These are phyloP conservation scores for Heterobasidion occidentale DNA, from an alignment of 1,284 basidiomycete genomes.

Conservation along the genomic window DNA sequence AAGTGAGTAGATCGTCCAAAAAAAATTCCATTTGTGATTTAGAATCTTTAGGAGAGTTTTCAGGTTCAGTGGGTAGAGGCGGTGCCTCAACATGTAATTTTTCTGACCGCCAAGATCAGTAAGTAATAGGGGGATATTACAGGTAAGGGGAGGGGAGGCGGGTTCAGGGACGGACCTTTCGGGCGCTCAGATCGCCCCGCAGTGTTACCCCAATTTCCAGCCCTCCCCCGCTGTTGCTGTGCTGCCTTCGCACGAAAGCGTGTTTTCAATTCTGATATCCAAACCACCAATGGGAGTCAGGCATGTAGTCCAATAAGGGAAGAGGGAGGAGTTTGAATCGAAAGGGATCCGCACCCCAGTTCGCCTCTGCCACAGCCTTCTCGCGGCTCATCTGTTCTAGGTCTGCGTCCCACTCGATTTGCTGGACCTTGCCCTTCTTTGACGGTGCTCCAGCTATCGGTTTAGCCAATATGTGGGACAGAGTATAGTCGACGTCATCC, in stretches of 20 bases:
- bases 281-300: too few relatives aligned
- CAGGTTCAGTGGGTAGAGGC: conserved; percentile 35
- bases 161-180: conserved; percentile 10
- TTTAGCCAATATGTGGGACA: conserved; percentile 40
- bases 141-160: too few relatives aligned
- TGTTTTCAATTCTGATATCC: conserved; percentile 50
- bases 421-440: conserved; percentile 55
- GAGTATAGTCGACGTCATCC: conserved; percentile 48
- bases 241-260: conserved; percentile 56
- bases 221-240: conserved; percentile 34
- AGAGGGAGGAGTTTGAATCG: background rate
- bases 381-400: conserved; percentile 59
- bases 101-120: conserved; percentile 12
- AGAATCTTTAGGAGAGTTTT: conserved; percentile 30
- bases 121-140: too few relatives aligned
- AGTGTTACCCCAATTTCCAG: conserved; percentile 13
- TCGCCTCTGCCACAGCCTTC: conserved; percentile 65
- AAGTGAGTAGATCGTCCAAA: conserved; percentile 57
- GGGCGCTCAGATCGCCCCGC: conserved; percentile 2
- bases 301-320: background rate
- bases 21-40: conserved; percentile 67
- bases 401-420: conserved; percentile 58
- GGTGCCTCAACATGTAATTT: conserved; percentile 43
- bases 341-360: conserved; percentile 41
- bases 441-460: conserved; percentile 17